Evolutionary conservation across 495 filamentous ascomycete genomes (phyloP).

Genomic region (Alectoria sarmentosa): DNA sequence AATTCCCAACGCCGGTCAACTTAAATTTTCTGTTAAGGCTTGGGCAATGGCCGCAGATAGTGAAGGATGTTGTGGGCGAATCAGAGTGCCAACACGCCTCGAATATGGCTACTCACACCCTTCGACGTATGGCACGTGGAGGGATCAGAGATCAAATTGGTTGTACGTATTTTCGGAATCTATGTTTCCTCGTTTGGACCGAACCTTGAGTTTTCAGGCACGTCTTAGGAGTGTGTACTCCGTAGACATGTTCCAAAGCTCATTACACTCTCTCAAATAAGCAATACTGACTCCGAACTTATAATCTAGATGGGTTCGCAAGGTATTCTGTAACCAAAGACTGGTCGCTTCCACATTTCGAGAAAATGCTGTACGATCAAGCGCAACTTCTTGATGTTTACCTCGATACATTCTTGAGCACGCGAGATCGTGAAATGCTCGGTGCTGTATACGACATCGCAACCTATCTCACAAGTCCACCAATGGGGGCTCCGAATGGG

Average conservation of each 20-base stretch:
- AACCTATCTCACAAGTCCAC: slow-evolving; percentile 67
- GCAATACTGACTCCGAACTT: too few relatives aligned
- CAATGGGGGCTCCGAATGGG: slow-evolving; percentile 58
- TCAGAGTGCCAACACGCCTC: slow-evolving; percentile 68
- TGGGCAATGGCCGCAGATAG: slow-evolving; percentile 59
- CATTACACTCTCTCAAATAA: too few relatives aligned
- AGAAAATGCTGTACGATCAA: slow-evolving; percentile 98
- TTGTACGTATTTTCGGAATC: too few relatives aligned
- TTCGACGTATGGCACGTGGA: slow-evolving; percentile 75
- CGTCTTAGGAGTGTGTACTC: too few relatives aligned
- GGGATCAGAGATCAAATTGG: slow-evolving; percentile 93
- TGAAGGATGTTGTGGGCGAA: slow-evolving; percentile 79
- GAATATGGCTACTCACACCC: slow-evolving; percentile 73
- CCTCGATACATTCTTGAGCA: slow-evolving; percentile 77
- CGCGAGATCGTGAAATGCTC: slow-evolving; percentile 61
- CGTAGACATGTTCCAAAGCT: too few relatives aligned
- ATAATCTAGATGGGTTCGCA: slow-evolving; percentile 84
- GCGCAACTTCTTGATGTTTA: slow-evolving; percentile 81
- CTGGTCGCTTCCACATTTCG: slow-evolving; percentile 92
- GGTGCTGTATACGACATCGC: slow-evolving; percentile 77
- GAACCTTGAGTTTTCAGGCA: too few relatives aligned
- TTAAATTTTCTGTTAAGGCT: slow-evolving; percentile 76
- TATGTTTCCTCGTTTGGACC: too few relatives aligned
- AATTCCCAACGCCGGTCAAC: slow-evolving; percentile 87
- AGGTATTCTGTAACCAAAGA: slow-evolving; percentile 84